Evolutionary conservation across 768 basidiomycete genomes (phyloP), one percentile per base, ranked within the genome.

Genomic region (Holtermanniella nyarrowii): DNA sequence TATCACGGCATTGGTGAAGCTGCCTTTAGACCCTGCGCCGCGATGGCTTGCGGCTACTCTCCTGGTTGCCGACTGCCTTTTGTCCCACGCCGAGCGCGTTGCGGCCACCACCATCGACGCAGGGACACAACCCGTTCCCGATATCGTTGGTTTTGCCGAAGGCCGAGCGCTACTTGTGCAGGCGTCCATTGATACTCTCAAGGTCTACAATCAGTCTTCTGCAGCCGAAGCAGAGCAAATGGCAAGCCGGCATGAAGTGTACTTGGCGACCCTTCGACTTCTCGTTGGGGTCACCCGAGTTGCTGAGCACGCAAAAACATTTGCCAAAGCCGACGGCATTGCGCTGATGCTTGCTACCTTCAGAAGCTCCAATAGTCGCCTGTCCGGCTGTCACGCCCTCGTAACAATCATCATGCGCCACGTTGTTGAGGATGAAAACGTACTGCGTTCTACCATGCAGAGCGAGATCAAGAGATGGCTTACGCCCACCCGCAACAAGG

Each of bases 391-490:
- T 57, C 87, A 88, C 43, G 82, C 85, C 0, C 88, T 89, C 68
- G 79, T 89, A 49, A 82, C 83, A 40, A 85, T 84, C 62, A 85
- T 96, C 55, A 75, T 96, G n/a, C 84, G 95, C 5, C 95, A 99
- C 65, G 73, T 88, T 48, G 80, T 91, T 45, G 95, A 99, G 72
- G 87, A 90, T 57, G 62, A 76, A 1, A 61, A 56, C 0, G 78
- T 77, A 5, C 68, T 97, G 41, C 78, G 80, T 50, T 75, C 74
- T 10, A 77, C 87, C 59, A 90, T 99, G 81, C 79, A 79, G 21
- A 82, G 85, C 56, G 84, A 88, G 53, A 78, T 97, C 63, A 84
- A 81, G 60, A 79, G 82, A 1, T 89, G 84, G 74, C 83, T 95
- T 61, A 73, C 78, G 3, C 82, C 84, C 55, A 77, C 85, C 26